Evolutionary conservation across 2,329 filamentous ascomycete species (phyloP), one percentile per base, ranked within the genome.

Genomic region (Coniochaeta hoffmannii): DNA sequence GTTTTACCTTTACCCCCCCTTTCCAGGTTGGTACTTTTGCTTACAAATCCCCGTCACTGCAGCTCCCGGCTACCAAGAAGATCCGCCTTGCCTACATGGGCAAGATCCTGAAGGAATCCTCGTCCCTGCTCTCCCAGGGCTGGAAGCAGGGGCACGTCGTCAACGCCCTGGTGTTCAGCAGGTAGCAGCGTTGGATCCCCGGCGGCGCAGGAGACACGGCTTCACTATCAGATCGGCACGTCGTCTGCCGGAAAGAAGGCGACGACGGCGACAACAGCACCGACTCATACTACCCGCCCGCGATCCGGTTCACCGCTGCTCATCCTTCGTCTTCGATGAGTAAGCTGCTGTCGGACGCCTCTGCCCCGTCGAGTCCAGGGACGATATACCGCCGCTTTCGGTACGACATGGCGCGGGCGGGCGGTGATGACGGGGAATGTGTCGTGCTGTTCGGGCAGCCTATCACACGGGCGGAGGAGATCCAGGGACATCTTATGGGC

Each of bases 71-170:
- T 8, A 74, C 73, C 46, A 83, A 82, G 58, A 80, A 77, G 50
- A 75, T 96, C 53, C 83, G 83, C 54, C 80, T 96, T 57, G 86
- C 84, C 19, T 95, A 96, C 68, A 79, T 94, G 70, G 92, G 92
- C 61, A 90, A 85, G 66, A 82, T 92, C 53, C 78, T 96, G 49
- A 84, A 85, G 60, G 89, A 93, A 60, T 77, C 78, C 54, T 68
- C 81, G 19, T 78, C 86, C 1, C 73, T 96, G 17, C 69, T 76
- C 46, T 78, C 80, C 3, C 87, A 94, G 62, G 88, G 87, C 51
- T 96, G 89, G 88, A 81, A 85, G 63, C 77, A 81, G 58, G 88
- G 85, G 34, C 81, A 94, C 65, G 76, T 94, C 32, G 73, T 96
- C 55, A 94, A 92, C 67, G 90, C 87, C 22, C 75, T 94, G 57